These are phyloP conservation scores for Phytophthora pini DNA, from an alignment of 352 stramenopile genomes.

Conservation along the genomic window DNA sequence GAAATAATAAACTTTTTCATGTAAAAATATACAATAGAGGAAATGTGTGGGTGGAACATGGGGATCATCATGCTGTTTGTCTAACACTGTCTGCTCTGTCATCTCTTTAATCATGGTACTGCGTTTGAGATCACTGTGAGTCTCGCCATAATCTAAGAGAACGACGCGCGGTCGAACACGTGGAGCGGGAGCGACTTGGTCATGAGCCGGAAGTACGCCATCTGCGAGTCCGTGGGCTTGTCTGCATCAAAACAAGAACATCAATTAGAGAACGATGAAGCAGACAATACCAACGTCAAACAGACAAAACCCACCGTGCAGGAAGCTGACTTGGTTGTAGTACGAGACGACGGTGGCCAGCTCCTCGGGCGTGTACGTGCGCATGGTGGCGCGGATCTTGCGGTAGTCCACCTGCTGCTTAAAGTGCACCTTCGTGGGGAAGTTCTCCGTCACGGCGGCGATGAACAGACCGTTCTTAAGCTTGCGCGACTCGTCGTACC, in stretches of 20 bases:
- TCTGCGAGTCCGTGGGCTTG: conserved; percentile 70
- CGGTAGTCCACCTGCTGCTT: conserved; percentile 88
- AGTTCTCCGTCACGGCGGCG: conserved; percentile 86
- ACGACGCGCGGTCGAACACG: conserved; percentile 86
- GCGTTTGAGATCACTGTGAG: conserved; percentile 8
- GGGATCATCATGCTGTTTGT: conserved; percentile 19
- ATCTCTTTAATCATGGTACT: conserved; percentile 16
- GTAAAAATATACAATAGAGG: conserved; percentile 6
- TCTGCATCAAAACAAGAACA: conserved; percentile 38
- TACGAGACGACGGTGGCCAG: conserved; percentile 79
- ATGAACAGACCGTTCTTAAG: conserved; percentile 86
- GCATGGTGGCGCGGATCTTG: conserved; percentile 75
- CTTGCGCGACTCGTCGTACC: conserved; percentile 64
- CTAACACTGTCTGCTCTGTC: conserved; percentile 30
- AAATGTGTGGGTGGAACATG: conserved; percentile 18
- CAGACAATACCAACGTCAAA: no score
- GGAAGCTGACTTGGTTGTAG: conserved; percentile 85
- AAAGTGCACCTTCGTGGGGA: conserved; percentile 75
- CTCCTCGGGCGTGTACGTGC: conserved; percentile 80
- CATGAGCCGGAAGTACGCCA: conserved; percentile 88
- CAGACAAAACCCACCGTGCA: conserved; percentile 52
- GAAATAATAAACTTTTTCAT: conserved; percentile 5
- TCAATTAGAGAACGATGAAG: not conserved
- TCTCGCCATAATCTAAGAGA: conserved; percentile 57
- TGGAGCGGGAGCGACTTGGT: conserved; percentile 82